A percentile compares a stretch with the other conserved stretches of the same genome.
Conservation (phyloP, 148 eudicot species). For the Silene latifolia region DNA sequence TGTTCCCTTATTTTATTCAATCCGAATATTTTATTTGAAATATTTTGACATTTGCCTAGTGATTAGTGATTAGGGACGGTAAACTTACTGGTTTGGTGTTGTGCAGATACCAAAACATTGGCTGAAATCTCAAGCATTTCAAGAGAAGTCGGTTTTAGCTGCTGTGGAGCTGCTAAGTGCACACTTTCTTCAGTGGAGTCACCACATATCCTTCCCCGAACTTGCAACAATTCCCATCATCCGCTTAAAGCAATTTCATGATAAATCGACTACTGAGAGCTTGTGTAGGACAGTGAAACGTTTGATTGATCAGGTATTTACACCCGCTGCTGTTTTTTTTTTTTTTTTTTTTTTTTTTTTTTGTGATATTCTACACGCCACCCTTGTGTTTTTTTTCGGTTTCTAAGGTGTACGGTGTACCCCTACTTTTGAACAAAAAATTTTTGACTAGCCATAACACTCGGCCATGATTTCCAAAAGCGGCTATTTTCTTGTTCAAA, state of each 20-base stretch:
- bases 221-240: slow-evolving; percentile 71
- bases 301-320: slow-evolving; percentile 76
- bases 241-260: slow-evolving; percentile 63
- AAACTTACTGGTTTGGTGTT: slow-evolving; percentile 5
- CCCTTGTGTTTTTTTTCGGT: too few species aligned
- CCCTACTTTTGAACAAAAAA: too few species aligned
- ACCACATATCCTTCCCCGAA: slow-evolving; percentile 89
- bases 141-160: slow-evolving; percentile 63
- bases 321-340: too few species aligned
- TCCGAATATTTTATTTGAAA: not conserved
- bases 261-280: slow-evolving; percentile 50
- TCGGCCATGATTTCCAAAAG: too few species aligned
- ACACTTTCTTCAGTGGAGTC: slow-evolving; percentile 87
- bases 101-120: slow-evolving; percentile 79
- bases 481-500: too few species aligned
- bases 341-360: too few species aligned
- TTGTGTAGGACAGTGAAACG: slow-evolving; percentile 63
- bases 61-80: not conserved
- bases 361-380: too few species aligned
- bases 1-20: not conserved
- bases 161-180: slow-evolving; percentile 59
- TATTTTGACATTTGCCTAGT: not conserved
- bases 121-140: slow-evolving; percentile 63
- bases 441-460: too few species aligned
- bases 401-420: too few species aligned